Conservation (phyloP, 169 alveolate species). For the Plasmodium gaboni region DNA sequence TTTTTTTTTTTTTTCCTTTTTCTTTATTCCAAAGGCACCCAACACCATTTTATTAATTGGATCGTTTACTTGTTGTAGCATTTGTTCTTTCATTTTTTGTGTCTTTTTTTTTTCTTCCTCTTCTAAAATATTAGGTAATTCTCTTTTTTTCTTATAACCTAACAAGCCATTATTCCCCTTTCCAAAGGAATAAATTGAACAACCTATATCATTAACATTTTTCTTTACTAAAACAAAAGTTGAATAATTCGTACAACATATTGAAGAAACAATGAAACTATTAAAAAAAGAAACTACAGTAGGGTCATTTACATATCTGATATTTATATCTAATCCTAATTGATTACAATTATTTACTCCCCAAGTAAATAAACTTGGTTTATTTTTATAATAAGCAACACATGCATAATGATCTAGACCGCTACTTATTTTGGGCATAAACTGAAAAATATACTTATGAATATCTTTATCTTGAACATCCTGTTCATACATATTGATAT, state of each 20-base stretch:
- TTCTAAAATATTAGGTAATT: conserved; percentile 14
- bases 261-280: conserved; percentile 76
- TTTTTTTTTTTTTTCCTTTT: neutral
- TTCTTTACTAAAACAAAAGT: conserved; percentile 82
- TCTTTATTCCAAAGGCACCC: conserved; percentile 22
- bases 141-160: conserved; percentile 77
- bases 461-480: conserved; percentile 7
- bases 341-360: conserved; percentile 95
- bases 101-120: neutral
- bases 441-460: conserved; percentile 39
- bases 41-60: conserved; percentile 12
- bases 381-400: conserved; percentile 65
- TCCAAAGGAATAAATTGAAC: conserved; percentile 87
- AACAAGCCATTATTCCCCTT: conserved; percentile 87
- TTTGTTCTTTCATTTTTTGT: conserved; percentile 15
- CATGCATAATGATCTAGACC: conserved; percentile 74
- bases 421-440: conserved; percentile 41
- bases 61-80: neutral
- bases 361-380: conserved; percentile 92
- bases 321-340: conserved; percentile 83
- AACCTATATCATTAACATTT: conserved; percentile 63
- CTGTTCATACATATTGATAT: conserved; percentile 15
- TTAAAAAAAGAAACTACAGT: conserved; percentile 77
- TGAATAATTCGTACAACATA: conserved; percentile 80
- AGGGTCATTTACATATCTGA: conserved; percentile 73